These are phyloP conservation scores for Mycotypha africana DNA, from an alignment of 371 early-diverging fungal genomes.

Conservation along the genomic window DNA sequence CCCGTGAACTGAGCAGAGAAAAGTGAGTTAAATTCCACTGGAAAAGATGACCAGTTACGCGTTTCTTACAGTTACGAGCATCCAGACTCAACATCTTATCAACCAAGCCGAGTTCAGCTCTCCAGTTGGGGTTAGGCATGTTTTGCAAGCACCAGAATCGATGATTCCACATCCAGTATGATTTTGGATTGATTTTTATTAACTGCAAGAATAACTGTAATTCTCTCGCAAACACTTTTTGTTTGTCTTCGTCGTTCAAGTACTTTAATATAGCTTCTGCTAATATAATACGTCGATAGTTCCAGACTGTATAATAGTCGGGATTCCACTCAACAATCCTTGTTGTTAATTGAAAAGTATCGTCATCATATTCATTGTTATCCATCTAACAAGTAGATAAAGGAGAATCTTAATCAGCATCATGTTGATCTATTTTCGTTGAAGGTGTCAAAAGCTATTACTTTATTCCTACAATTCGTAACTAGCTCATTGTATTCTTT, in stretches of 20 bases:
- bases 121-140: constrained; percentile 75
- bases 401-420: not conserved
- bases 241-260: constrained; percentile 14
- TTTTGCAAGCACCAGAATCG: constrained; percentile 80
- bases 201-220: constrained; percentile 61
- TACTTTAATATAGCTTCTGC: constrained; percentile 32
- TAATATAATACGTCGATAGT: constrained; percentile 71
- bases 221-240: constrained; percentile 45
- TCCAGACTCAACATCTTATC: constrained; percentile 78
- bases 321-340: constrained; percentile 74
- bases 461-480: constrained; percentile 27
- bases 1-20: constrained; percentile 75
- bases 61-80: constrained; percentile 82
- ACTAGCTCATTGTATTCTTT: constrained; percentile 44
- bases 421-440: not conserved
- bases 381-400: constrained; percentile 12
- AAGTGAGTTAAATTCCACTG: not conserved
- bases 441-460: not conserved
- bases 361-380: constrained; percentile 32
- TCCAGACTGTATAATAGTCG: constrained; percentile 91
- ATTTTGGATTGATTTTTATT: constrained; percentile 73
- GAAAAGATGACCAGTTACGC: not conserved
- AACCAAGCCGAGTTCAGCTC: constrained; percentile 71
- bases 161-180: constrained; percentile 95
- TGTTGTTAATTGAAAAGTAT: constrained; percentile 63